Evolutionary conservation across 2,329 filamentous ascomycete species (phyloP).

Genomic region (Sclerotinia glacialis): DNA sequence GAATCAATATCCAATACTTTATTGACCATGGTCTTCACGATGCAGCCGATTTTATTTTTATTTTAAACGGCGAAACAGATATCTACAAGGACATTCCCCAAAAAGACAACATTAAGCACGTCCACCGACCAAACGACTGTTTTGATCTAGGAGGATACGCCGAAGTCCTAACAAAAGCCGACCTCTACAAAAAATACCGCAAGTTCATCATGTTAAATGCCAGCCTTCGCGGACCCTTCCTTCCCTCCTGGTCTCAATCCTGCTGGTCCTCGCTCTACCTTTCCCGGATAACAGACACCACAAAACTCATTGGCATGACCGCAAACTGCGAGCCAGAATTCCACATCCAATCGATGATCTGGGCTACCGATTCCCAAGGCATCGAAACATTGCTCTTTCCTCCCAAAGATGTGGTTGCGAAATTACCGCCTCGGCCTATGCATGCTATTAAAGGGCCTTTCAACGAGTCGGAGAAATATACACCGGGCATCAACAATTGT

Average conservation of each 20-base stretch:
- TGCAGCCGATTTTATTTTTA: conserved; percentile 36
- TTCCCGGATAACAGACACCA: conserved; percentile 27
- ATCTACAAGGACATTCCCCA: conserved; percentile 26
- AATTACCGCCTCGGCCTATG: conserved; percentile 14
- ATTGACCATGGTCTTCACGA: conserved; percentile 35
- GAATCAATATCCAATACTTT: conserved; percentile 36
- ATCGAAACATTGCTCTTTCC: conserved; percentile 34
- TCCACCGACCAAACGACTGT: conserved; percentile 35
- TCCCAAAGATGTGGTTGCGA: conserved; percentile 21
- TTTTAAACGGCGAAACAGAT: conserved; percentile 35
- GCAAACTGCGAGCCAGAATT: conserved; percentile 33
- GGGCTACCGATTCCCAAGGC: conserved; percentile 34
- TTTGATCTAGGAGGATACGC: conserved; percentile 36
- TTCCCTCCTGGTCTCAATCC: conserved; percentile 33
- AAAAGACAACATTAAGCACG: conserved; percentile 29
- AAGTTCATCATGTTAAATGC: conserved; percentile 37
- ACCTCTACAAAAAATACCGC: conserved; percentile 35
- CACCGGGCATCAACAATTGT: conserved; percentile 34
- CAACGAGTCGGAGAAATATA: conserved; percentile 6
- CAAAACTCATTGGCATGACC: conserved; percentile 38
- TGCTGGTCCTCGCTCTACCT: conserved; percentile 38
- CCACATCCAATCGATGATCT: conserved; percentile 39
- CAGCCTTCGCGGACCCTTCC: conserved; percentile 36
- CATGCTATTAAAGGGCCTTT: neutral
- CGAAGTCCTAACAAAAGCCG: conserved; percentile 31